phyloP scores from a whole-genome alignment of 345 rosid genomes.

The Hibiscus trionum region DNA sequence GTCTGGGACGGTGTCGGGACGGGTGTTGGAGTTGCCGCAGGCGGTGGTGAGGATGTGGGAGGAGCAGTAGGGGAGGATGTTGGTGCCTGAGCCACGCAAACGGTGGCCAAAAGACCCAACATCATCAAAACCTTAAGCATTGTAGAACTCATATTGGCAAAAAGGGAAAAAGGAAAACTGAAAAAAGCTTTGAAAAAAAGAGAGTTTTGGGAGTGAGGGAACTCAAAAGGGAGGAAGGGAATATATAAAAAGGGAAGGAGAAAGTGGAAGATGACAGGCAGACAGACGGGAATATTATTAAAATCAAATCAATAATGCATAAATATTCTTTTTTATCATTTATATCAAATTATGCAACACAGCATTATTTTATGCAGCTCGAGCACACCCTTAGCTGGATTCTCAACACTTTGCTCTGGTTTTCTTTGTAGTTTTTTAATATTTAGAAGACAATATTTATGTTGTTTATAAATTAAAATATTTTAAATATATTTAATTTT shows the following conservation, averaged over 20 bases:
- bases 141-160: conserved; percentile 41
- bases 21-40: conserved; percentile 30
- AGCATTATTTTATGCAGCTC: background rate
- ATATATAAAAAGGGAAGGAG: background rate
- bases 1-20: conserved; percentile 24
- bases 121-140: conserved; percentile 43
- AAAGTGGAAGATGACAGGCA: conserved; percentile 6
- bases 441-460: too few species aligned
- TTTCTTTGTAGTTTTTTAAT: background rate
- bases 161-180: background rate
- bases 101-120: conserved; percentile 58
- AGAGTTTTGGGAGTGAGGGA: conserved; percentile 12
- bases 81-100: conserved; percentile 70
- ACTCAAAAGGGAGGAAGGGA: background rate
- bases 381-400: background rate
- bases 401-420: background rate
- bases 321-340: conserved; percentile 14
- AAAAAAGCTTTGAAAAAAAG: background rate
- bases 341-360: background rate
- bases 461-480: too few species aligned
- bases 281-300: background rate
- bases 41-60: conserved; percentile 21
- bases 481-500: too few species aligned
- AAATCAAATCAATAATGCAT: conserved; percentile 3
- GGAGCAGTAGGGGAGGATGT: conserved; percentile 14